Conservation (phyloP, 139 green algal genomes). For the Tetraselmis chui region DNA sequence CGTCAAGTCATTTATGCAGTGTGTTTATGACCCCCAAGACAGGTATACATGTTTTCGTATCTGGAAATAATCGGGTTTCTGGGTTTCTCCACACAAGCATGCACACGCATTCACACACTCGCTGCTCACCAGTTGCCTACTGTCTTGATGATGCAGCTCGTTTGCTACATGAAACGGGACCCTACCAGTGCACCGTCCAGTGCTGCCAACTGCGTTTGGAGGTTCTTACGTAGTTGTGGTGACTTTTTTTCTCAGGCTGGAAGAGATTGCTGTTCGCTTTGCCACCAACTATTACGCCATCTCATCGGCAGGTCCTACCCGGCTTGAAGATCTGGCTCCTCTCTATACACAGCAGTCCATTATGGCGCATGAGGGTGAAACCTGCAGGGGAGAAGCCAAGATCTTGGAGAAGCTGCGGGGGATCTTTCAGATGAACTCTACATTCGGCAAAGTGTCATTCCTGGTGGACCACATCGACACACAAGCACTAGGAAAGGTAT, state of each 20-base stretch:
- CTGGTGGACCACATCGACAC: conserved; percentile 16
- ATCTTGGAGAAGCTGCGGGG: conserved; percentile 39
- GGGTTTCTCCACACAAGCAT: too few relatives aligned
- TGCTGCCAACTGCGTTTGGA: conserved; percentile 4
- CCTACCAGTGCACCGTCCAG: conserved; percentile 16
- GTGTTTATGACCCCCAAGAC: conserved; percentile 20
- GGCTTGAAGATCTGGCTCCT: conserved; percentile 31
- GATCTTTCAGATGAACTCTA: conserved; percentile 9
- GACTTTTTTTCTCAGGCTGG: conserved; percentile 51
- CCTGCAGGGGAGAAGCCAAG: conserved; percentile 21
- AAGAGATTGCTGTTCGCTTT: conserved; percentile 58
- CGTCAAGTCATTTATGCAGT: conserved; percentile 30
- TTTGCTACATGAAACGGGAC: conserved; percentile 29
- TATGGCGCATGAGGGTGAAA: conserved; percentile 40
- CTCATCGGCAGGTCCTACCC: conserved; percentile 26
- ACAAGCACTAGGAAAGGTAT: conserved; percentile 4
- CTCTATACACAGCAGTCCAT: conserved; percentile 41
- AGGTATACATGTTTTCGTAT: too few relatives aligned
- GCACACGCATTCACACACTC: too few relatives aligned
- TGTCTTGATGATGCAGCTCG: conserved; percentile 5
- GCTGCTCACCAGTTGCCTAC: too few relatives aligned
- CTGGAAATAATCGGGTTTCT: too few relatives aligned
- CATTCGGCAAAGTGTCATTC: conserved; percentile 15
- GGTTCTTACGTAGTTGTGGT: too few relatives aligned
- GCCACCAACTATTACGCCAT: conserved; percentile 54